Evolutionary conservation across 768 basidiomycete species (phyloP), one percentile per base, ranked within the genome.

Genomic region (Tylopilus sp.): DNA sequence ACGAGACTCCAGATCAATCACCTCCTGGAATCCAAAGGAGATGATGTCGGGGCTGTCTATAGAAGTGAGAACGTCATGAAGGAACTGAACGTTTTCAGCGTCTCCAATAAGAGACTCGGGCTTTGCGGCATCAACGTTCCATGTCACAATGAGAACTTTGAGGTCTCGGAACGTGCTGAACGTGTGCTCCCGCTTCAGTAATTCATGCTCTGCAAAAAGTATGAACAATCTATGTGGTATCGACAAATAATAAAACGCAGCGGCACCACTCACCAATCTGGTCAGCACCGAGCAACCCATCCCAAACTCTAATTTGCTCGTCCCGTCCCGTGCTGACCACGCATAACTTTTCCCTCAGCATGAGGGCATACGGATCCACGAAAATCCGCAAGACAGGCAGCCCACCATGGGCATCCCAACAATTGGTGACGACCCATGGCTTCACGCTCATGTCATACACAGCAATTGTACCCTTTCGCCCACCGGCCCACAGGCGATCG

Each of bases 21-120:
- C 81, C 71, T 98, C 96, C 70, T 99, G 96, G 70, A 98, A 88
- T 2, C 94, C 94, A 61, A 99, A 96, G 5, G 85, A 81, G 57
- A 99, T 87, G 60, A 98, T 86, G 57, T 98, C 95, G 3, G 96
- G 90, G 12, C 71, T 61, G 13, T 89, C 84, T 33, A 87, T 84
- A 61, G 85, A 89, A 5, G 69, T 75, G 12, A 98, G 75, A 3
- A 81, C 83, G 21, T 92, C 80, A n/a, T 80, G 74, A n/a, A 99
- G 73, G 75, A 98, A 94, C 52, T 76, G 80, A 52, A 81, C 71
- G 66, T 94, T 98, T n/a, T 80, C 83, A 3, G 77, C 63, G n/a
- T 81, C 79, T 21, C 83, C 82, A 0, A 65, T 68, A 9, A 98
- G 76, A 8, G 85, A 74, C 41, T 88, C 87, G 0, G 96, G 95